These are phyloP conservation scores for Populus tomentosa DNA, from an alignment of 441 rosid genomes.

Conservation along the genomic window DNA sequence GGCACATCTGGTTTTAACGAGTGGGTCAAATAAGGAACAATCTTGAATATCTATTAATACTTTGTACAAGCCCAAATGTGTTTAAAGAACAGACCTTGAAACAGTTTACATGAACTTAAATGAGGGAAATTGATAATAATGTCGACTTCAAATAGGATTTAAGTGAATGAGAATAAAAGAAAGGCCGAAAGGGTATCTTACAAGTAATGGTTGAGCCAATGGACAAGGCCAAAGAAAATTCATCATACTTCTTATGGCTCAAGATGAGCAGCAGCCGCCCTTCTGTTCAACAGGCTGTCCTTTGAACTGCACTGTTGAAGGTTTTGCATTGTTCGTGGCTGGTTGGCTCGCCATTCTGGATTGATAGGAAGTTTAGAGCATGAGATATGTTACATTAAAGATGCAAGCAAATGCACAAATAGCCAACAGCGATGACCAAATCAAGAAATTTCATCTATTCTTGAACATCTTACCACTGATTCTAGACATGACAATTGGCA, in stretches of 20 bases:
- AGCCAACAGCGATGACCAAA: neutral
- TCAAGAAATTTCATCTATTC: neutral
- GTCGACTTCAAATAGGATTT: neutral
- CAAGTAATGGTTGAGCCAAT: neutral
- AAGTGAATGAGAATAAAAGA: neutral
- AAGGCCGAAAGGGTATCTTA: neutral
- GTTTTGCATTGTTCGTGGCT: slow-evolving; percentile 64
- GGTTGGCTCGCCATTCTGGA: slow-evolving; percentile 94
- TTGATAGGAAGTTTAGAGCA: neutral
- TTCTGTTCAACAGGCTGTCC: slow-evolving; percentile 92
- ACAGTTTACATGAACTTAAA: neutral
- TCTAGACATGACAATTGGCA: neutral
- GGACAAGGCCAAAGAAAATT: neutral
- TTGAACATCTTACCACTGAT: neutral
- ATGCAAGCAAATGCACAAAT: neutral
- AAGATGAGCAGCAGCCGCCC: slow-evolving; percentile 87
- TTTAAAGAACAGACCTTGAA: neutral
- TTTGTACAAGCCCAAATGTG: slow-evolving; percentile 7
- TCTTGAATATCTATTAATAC: neutral
- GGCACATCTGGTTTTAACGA: neutral
- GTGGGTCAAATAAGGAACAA: neutral
- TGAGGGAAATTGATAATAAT: neutral
- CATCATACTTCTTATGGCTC: neutral
- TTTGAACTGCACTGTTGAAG: slow-evolving; percentile 82
- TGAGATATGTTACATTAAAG: neutral